Percentiles rank a stretch among this genome's conserved stretches.
Conservation (phyloP, 768 basidiomycete genomes). For the Tricholoma bakamatsutake region DNA sequence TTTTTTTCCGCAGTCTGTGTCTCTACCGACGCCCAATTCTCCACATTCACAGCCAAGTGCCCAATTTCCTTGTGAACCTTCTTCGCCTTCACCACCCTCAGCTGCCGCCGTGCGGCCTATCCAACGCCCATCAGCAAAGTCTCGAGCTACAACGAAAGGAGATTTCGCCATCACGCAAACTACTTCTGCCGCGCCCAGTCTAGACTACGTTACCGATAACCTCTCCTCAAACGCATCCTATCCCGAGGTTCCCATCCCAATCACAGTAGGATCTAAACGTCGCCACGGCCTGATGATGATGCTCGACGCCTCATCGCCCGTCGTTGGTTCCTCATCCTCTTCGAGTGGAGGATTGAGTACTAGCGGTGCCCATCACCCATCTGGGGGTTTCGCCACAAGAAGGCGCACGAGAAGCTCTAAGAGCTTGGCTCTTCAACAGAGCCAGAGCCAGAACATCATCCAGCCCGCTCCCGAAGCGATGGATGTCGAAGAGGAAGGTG, state of each 20-base stretch:
- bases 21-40: conserved; percentile 27
- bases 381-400: conserved; percentile 24
- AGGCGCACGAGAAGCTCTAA: conserved; percentile 53
- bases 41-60: conserved; percentile 17
- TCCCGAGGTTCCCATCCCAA: conserved; percentile 33
- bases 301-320: conserved; percentile 47
- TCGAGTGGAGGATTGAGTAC: conserved; percentile 15
- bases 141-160: conserved; percentile 14
- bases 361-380: conserved; percentile 17
- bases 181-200: conserved; percentile 13
- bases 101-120: conserved; percentile 17
- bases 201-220: conserved; percentile 19
- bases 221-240: conserved; percentile 22
- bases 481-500: conserved; percentile 70
- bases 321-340: conserved; percentile 32
- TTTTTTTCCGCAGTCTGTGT: conserved; percentile 12
- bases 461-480: conserved; percentile 44
- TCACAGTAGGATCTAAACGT: conserved; percentile 61
- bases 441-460: conserved; percentile 33
- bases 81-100: conserved; percentile 32
- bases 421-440: conserved; percentile 26
- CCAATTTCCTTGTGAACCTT: conserved; percentile 20
- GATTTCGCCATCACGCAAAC: conserved; percentile 10
- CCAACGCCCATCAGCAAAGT: conserved; percentile 20
- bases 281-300: conserved; percentile 78